Percentiles rank a stretch among this genome's conserved stretches.
phyloP scores from a whole-genome alignment of 441 rosid genomes.

The Mallotus japonicus region DNA sequence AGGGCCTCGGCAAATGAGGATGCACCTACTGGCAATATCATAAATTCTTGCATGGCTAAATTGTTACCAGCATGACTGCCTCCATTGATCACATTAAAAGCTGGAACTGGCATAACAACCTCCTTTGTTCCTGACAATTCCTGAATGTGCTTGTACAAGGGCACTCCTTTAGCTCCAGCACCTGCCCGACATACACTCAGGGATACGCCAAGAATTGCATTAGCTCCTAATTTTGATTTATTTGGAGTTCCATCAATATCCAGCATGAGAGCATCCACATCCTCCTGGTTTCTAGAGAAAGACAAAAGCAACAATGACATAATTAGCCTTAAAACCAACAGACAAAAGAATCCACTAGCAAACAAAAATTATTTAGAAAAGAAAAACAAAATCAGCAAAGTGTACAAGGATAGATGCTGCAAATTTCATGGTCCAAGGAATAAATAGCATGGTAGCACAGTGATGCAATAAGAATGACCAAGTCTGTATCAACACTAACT shows the following conservation, averaged over 20 bases:
- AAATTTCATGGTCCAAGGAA: neutral
- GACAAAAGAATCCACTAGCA: neutral
- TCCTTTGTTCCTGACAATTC: constrained; percentile 80
- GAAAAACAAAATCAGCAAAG: neutral
- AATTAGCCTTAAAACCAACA: constrained; percentile 6
- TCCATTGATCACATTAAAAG: constrained; percentile 91
- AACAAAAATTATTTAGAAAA: neutral
- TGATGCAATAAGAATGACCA: neutral
- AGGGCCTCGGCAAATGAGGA: constrained; percentile 78
- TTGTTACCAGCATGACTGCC: constrained; percentile 96
- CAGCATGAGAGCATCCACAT: constrained; percentile 80
- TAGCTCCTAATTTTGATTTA: constrained; percentile 87
- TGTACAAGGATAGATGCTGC: neutral
- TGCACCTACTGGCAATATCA: constrained; percentile 95
- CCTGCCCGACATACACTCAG: constrained; percentile 92
- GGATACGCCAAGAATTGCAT: constrained; percentile 89
- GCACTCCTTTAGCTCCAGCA: constrained; percentile 88
- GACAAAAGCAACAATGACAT: constrained; percentile 6
- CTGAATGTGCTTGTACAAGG: constrained; percentile 89
- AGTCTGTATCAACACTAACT: neutral
- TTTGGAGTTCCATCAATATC: constrained; percentile 85
- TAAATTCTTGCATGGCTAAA: constrained; percentile 97
- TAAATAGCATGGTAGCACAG: neutral
- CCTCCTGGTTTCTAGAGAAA: constrained; percentile 68
- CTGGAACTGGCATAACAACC: constrained; percentile 97